phyloP scores from a whole-genome alignment of 371 early-diverging fungal species.

The Mucor racemosus region DNA sequence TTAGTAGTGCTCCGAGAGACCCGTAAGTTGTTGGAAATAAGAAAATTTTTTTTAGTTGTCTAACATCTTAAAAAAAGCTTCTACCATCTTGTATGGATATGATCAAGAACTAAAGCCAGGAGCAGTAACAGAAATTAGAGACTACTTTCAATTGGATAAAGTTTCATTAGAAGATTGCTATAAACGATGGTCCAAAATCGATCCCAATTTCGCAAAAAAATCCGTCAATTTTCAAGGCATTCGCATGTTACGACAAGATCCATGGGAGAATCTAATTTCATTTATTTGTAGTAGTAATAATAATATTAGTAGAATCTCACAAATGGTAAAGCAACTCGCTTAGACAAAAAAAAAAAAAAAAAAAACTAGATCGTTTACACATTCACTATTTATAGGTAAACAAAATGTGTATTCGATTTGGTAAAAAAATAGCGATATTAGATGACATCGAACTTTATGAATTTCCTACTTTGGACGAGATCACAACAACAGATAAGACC shows the following conservation, averaged over 20 bases:
- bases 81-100: conserved; percentile 38
- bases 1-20: conserved; percentile 34
- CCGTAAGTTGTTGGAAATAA: conserved; percentile 10
- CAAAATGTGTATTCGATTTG: conserved; percentile 71
- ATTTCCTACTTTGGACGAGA: conserved; percentile 69
- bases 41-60: background rate
- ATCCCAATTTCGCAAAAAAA: conserved; percentile 69
- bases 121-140: conserved; percentile 36
- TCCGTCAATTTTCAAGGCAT: conserved; percentile 69
- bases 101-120: conserved; percentile 21
- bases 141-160: conserved; percentile 82
- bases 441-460: conserved; percentile 60
- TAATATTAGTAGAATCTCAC: conserved; percentile 91
- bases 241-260: conserved; percentile 85
- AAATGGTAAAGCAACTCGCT: conserved; percentile 68
- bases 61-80: conserved; percentile 13
- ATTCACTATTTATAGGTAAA: conserved; percentile 38
- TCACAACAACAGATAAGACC: conserved; percentile 53
- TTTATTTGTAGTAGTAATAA: conserved; percentile 98
- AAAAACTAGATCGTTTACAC: too few relatives aligned
- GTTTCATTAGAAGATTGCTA: conserved; percentile 66
- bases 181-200: conserved; percentile 68
- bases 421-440: conserved; percentile 55
- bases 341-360: too few relatives aligned
- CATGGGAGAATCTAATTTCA: conserved; percentile 87